Evolutionary conservation across 2,329 filamentous ascomycete genomes (phyloP).

Genomic region (Stagonosporopsis cucurbitacearum): DNA sequence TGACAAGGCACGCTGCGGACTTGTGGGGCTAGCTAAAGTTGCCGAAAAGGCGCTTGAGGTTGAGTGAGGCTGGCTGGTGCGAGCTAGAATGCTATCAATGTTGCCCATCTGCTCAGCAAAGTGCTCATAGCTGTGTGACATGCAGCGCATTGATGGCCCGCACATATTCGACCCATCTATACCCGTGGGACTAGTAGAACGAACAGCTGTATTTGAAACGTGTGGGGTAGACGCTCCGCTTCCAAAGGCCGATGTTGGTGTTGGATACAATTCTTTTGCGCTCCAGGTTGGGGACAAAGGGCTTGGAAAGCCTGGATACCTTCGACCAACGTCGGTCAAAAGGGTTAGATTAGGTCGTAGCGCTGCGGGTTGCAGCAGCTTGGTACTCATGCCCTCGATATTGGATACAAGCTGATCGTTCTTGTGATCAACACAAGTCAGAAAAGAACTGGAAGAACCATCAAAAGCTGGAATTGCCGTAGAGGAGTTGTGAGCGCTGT

Average conservation of each 20-base stretch:
- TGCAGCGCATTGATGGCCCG: slow-evolving; percentile 23
- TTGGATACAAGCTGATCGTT: slow-evolving; percentile 22
- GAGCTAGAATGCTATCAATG: slow-evolving; percentile 24
- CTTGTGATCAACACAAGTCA: background rate
- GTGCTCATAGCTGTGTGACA: slow-evolving; percentile 23
- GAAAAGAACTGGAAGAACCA: background rate
- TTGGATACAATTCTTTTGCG: slow-evolving; percentile 40
- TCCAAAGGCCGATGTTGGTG: slow-evolving; percentile 30
- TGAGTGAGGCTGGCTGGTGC: background rate
- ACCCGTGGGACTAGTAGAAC: slow-evolving; percentile 33
- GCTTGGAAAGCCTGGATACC: slow-evolving; percentile 42
- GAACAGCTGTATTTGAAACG: slow-evolving; percentile 18
- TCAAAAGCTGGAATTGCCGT: background rate
- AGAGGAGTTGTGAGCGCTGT: background rate
- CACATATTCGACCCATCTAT: slow-evolving; percentile 36
- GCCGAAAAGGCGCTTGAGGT: slow-evolving; percentile 3
- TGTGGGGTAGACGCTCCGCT: slow-evolving; percentile 20
- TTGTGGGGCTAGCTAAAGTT: slow-evolving; percentile 19
- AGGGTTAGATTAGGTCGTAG: slow-evolving; percentile 28
- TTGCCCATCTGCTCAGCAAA: slow-evolving; percentile 21
- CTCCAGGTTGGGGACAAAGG: slow-evolving; percentile 38
- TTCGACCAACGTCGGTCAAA: slow-evolving; percentile 38
- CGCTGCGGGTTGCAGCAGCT: slow-evolving; percentile 3
- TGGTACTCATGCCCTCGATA: slow-evolving; percentile 23
- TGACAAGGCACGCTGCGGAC: slow-evolving; percentile 25